Conservation (phyloP, 768 basidiomycete species). For the Suillus sp. region DNA sequence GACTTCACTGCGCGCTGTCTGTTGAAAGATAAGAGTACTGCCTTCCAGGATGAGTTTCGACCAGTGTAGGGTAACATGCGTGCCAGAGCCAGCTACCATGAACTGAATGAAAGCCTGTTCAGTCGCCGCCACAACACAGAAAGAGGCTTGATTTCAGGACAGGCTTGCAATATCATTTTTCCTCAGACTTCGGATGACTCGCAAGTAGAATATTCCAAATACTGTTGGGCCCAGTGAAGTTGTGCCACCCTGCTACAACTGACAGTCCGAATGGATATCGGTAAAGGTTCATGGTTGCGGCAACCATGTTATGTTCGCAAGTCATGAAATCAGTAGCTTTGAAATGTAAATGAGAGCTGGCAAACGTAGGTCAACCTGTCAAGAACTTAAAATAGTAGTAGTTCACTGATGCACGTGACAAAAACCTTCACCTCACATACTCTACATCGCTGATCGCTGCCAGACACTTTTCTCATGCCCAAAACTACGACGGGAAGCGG, state of each 20-base stretch:
- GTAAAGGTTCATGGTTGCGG: background rate
- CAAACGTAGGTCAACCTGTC: too few relatives aligned
- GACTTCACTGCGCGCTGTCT: background rate
- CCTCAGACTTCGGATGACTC: background rate
- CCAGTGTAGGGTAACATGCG: background rate
- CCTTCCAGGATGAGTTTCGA: background rate
- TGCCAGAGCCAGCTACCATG: background rate
- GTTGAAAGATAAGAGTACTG: background rate
- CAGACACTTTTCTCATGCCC: conserved; percentile 1
- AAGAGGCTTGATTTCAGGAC: background rate
- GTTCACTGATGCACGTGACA: background rate
- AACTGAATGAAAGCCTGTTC: background rate
- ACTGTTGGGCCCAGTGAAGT: background rate
- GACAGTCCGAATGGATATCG: background rate
- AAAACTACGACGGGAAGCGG: background rate
- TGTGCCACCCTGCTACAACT: background rate
- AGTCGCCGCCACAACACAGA: background rate
- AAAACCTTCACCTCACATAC: background rate
- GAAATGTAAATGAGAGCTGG: background rate
- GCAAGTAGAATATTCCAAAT: background rate
- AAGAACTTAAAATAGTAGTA: background rate
- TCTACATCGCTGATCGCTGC: background rate
- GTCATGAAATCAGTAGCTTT: background rate
- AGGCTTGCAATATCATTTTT: background rate
- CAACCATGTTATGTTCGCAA: background rate